Conservation (phyloP, 345 rosid genomes). For the Kandelia obovata region DNA sequence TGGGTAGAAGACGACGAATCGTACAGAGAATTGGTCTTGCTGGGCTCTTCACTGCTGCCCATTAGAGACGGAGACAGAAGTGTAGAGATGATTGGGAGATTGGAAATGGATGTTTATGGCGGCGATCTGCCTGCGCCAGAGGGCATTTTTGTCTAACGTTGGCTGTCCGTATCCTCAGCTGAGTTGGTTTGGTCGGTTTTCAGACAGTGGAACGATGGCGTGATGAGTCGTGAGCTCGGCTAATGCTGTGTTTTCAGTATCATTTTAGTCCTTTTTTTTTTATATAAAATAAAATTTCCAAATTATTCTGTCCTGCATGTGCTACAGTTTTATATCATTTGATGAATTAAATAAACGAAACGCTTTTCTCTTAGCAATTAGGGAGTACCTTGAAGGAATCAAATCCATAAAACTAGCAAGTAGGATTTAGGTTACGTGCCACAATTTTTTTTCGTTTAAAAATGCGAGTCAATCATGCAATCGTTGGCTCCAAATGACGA, state of each 20-base stretch:
- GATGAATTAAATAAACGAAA: too few relatives aligned
- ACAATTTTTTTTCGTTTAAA: too few relatives aligned
- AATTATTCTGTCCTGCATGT: too few relatives aligned
- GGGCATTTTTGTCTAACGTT: neutral
- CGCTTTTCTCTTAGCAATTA: too few relatives aligned
- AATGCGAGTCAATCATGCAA: neutral
- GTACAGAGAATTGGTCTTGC: slow-evolving; percentile 33
- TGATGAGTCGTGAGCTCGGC: too few relatives aligned
- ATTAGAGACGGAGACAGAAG: slow-evolving; percentile 19
- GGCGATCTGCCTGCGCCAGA: neutral
- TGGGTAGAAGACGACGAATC: slow-evolving; percentile 51
- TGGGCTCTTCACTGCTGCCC: slow-evolving; percentile 55
- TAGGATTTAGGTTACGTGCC: too few relatives aligned
- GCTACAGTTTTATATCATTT: too few relatives aligned
- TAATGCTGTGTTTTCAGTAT: too few relatives aligned
- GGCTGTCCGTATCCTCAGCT: neutral
- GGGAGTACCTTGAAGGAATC: too few relatives aligned
- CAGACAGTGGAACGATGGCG: neutral
- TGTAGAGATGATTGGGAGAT: neutral
- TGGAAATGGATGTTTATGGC: neutral
- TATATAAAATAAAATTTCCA: too few relatives aligned
- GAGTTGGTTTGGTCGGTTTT: neutral
- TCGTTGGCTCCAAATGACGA: slow-evolving; percentile 1
- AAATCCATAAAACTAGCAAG: too few relatives aligned
- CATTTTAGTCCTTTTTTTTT: too few relatives aligned